These are phyloP conservation scores for Pyrus pyrifolia DNA, from an alignment of 306 rosid genomes.

Conservation along the genomic window DNA sequence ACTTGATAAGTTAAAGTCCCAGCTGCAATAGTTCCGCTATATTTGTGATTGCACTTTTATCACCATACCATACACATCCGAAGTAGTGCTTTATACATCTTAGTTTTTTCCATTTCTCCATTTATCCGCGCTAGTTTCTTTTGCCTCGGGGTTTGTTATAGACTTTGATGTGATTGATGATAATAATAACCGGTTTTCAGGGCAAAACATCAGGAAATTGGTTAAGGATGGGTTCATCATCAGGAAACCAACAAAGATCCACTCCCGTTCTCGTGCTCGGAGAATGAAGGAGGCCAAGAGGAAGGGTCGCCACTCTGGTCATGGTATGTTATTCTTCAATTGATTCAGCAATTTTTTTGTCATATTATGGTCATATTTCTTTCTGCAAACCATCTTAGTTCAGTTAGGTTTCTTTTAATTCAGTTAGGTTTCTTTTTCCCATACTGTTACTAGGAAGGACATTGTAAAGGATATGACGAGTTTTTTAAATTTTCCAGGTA, in stretches of 20 bases:
- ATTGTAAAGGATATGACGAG: background rate
- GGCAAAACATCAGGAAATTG: conserved; percentile 86
- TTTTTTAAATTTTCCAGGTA: conserved; percentile 25
- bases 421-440: background rate
- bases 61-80: background rate
- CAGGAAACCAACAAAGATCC: conserved; percentile 93
- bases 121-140: background rate
- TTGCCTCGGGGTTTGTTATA: background rate
- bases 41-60: background rate
- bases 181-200: conserved; percentile 22
- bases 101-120: background rate
- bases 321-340: conserved; percentile 37
- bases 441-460: background rate
- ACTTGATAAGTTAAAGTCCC: background rate
- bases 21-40: background rate
- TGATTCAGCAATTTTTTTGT: background rate
- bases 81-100: background rate
- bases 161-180: background rate
- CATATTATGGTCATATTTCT: background rate
- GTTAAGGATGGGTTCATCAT: conserved; percentile 95
- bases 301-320: conserved; percentile 96
- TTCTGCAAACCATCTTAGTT: background rate
- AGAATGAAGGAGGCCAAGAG: conserved; percentile 90
- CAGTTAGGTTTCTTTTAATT: background rate
- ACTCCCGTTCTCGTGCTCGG: conserved; percentile 92